Conservation (phyloP, 1,284 basidiomycete species). For the Mycosarcoma maydis region DNA sequence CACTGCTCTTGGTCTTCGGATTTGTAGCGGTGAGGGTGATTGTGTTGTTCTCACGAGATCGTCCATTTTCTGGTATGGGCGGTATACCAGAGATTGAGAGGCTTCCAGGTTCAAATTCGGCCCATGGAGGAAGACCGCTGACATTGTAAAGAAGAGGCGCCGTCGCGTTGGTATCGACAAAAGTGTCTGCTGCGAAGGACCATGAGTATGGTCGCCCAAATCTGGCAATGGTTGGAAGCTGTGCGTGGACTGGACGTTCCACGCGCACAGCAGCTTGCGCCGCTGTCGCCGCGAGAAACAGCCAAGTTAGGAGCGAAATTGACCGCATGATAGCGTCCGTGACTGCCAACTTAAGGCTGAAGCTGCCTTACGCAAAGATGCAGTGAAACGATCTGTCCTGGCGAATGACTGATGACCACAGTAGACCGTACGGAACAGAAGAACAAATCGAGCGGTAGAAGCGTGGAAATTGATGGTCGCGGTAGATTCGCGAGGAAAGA, state of each 20-base stretch:
- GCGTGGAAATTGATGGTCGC: too few relatives aligned
- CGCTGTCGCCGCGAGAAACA: neutral
- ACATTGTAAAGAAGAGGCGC: constrained; percentile 33
- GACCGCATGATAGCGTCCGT: neutral
- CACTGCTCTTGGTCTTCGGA: constrained; percentile 21
- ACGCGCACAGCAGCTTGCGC: constrained; percentile 33
- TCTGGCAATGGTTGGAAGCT: constrained; percentile 58
- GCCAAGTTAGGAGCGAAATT: constrained; percentile 1
- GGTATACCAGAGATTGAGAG: constrained; percentile 55
- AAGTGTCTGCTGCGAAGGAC: constrained; percentile 56
- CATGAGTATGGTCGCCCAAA: constrained; percentile 50
- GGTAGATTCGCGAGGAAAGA: too few relatives aligned
- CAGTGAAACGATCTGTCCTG: too few relatives aligned
- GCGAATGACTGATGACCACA: too few relatives aligned
- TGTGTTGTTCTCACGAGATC: constrained; percentile 2
- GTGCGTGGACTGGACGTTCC: constrained; percentile 34
- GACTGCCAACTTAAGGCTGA: constrained; percentile 2
- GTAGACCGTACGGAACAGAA: too few relatives aligned
- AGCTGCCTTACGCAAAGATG: too few relatives aligned
- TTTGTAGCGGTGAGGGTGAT: constrained; percentile 27
- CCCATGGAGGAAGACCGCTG: constrained; percentile 56
- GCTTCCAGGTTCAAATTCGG: constrained; percentile 43
- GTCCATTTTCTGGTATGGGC: constrained; percentile 6
- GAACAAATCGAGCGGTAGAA: too few relatives aligned
- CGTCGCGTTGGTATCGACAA: constrained; percentile 29